Evolutionary conservation across 305 asterid genomes (phyloP).

Genomic region (Fraxinus velutina): DNA sequence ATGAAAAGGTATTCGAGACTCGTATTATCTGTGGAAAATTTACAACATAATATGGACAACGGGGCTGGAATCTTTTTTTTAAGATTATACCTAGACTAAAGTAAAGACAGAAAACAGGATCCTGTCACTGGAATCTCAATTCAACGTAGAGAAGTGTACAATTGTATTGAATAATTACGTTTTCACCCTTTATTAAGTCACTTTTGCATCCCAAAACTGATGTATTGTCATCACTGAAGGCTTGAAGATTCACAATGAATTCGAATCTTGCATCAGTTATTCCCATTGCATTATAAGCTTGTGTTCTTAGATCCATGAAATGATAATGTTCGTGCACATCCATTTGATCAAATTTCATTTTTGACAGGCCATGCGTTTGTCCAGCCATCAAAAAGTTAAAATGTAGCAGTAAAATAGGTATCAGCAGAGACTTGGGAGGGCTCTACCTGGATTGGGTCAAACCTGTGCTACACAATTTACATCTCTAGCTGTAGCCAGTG

Average conservation of each 20-base stretch:
- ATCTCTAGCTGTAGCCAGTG: not conserved
- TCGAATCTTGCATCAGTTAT: not conserved
- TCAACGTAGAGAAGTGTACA: not conserved
- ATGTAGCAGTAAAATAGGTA: not conserved
- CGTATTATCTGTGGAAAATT: not conserved
- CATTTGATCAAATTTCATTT: not conserved
- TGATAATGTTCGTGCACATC: not conserved
- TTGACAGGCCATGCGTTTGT: not conserved
- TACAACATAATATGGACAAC: not conserved
- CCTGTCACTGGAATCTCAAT: not conserved
- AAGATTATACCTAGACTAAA: not conserved
- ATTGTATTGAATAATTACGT: not conserved
- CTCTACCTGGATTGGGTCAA: not conserved
- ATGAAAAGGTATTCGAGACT: not conserved
- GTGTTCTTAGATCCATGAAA: not conserved
- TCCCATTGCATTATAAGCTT: not conserved
- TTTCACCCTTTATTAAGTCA: not conserved
- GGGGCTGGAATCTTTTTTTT: not conserved
- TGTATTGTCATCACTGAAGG: not conserved
- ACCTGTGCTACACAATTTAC: not conserved
- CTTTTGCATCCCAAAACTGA: not conserved
- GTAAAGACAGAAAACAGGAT: constrained; percentile 2
- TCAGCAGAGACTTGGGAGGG: not conserved
- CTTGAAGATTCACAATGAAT: not conserved
- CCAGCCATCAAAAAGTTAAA: not conserved